Percentiles rank a stretch among this genome's conserved stretches.
Evolutionary conservation across 805 yeast species (phyloP).

Genomic region (Cyberlindnera amylophila): DNA sequence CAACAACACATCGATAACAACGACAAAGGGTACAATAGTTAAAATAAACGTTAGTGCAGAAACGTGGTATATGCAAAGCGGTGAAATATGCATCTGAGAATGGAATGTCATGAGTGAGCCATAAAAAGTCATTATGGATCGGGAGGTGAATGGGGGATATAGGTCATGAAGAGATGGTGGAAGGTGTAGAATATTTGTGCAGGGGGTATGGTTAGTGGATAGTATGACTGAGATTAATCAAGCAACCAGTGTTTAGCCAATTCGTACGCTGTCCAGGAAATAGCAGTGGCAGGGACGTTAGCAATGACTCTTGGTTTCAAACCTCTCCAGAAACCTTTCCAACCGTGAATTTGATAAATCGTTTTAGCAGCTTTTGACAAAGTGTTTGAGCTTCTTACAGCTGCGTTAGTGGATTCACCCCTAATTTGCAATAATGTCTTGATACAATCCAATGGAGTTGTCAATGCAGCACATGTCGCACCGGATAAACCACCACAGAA

Average conservation of each 20-base stretch:
- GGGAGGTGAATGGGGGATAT: no score
- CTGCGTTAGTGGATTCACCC: constrained; percentile 44
- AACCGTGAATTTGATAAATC: constrained; percentile 57
- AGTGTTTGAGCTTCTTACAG: constrained; percentile 56
- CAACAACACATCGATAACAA: no score
- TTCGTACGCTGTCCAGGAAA: constrained; percentile 96
- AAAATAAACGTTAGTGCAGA: no score
- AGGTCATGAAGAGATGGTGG: no score
- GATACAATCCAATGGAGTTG: constrained; percentile 92
- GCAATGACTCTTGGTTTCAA: constrained; percentile 86
- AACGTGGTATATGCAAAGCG: no score
- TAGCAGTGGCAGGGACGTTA: constrained; percentile 94
- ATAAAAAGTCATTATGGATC: no score
- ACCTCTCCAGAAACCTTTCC: constrained; percentile 74
- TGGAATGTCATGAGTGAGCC: no score
- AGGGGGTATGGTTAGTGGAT: no score
- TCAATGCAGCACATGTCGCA: constrained; percentile 89
- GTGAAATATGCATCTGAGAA: no score
- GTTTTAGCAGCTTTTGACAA: constrained; percentile 67
- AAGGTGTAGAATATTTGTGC: no score
- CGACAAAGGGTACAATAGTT: no score
- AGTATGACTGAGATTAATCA: constrained; percentile 4
- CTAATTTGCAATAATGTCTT: constrained; percentile 89
- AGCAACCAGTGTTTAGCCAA: constrained; percentile 68
- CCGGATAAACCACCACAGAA: constrained; percentile 93